These are phyloP conservation scores for Fusarium sacchari DNA, from an alignment of 2,329 filamentous ascomycete species.

Conservation along the genomic window DNA sequence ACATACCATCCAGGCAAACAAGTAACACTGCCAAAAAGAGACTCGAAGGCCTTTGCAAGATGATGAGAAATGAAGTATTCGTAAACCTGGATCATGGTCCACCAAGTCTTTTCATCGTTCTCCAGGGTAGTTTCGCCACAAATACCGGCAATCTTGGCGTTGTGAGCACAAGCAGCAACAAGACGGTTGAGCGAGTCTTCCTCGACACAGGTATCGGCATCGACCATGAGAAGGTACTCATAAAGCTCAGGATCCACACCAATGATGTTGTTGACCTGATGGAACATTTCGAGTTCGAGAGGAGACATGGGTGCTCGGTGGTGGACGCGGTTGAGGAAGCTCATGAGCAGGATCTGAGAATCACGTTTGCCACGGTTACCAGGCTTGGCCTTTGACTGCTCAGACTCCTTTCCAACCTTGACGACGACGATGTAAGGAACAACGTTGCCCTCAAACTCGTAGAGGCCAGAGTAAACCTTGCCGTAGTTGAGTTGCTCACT, in stretches of 20 bases:
- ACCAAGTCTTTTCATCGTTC: conserved; percentile 95
- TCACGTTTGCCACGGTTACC: conserved; percentile 99
- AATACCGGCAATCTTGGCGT: conserved; percentile 96
- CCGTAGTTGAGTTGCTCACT: conserved; percentile 97
- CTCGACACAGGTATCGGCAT: conserved; percentile 93
- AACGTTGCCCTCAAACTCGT: conserved; percentile 97
- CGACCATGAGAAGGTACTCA: conserved; percentile 96
- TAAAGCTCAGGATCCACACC: conserved; percentile 97
- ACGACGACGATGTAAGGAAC: conserved; percentile 96
- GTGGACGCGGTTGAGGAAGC: conserved; percentile 97
- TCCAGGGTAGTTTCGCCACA: conserved; percentile 96
- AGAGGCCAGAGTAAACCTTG: conserved; percentile 97
- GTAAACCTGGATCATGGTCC: conserved; percentile 99
- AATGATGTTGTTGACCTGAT: conserved; percentile 99
- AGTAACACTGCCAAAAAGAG: conserved; percentile 95
- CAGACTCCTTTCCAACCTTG: conserved; percentile 97
- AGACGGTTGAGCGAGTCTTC: conserved; percentile 93
- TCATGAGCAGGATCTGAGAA: conserved; percentile 94
- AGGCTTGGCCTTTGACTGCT: conserved; percentile 89
- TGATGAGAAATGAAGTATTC: conserved; percentile 99
- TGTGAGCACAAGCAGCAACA: conserved; percentile 90
- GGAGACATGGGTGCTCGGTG: conserved; percentile 94
- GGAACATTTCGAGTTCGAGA: conserved; percentile 96
- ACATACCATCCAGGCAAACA: conserved; percentile 98
- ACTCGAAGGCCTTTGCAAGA: conserved; percentile 96